Evolutionary conservation across 352 stramenopile species (phyloP).

Genomic region (Globisporangium heterothallicum): DNA sequence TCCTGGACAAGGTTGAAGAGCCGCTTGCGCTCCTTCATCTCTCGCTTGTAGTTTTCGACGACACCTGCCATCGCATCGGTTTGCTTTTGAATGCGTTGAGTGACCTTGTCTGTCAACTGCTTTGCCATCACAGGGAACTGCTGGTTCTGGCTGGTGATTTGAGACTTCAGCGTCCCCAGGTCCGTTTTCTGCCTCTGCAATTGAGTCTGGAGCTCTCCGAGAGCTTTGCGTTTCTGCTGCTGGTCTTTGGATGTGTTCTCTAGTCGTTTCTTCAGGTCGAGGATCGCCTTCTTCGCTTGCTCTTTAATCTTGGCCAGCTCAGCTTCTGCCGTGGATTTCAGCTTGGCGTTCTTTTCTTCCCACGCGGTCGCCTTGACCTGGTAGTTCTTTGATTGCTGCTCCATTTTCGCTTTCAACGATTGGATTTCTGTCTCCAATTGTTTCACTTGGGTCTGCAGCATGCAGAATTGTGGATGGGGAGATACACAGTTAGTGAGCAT

Average conservation of each 20-base stretch:
- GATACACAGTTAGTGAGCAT: not conserved
- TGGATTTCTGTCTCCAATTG: constrained; percentile 30
- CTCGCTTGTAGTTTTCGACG: constrained; percentile 87
- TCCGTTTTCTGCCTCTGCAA: constrained; percentile 55
- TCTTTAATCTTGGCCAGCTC: constrained; percentile 85
- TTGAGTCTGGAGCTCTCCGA: constrained; percentile 35
- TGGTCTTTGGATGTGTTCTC: constrained; percentile 55
- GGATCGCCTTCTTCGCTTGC: constrained; percentile 83
- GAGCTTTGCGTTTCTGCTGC: constrained; percentile 41
- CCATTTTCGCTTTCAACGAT: constrained; percentile 34
- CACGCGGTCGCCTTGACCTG: constrained; percentile 42
- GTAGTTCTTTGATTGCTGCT: constrained; percentile 42
- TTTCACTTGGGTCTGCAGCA: constrained; percentile 29
- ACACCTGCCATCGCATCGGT: constrained; percentile 76
- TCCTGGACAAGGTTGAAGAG: constrained; percentile 96
- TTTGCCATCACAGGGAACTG: constrained; percentile 53
- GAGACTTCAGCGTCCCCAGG: constrained; percentile 39
- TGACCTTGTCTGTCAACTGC: constrained; percentile 72
- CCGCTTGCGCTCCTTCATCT: constrained; percentile 86
- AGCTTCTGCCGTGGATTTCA: constrained; percentile 67
- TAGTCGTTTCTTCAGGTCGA: constrained; percentile 77
- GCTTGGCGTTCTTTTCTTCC: constrained; percentile 68
- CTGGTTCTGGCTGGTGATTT: constrained; percentile 47
- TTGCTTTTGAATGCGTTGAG: constrained; percentile 64
- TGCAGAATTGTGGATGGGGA: not conserved